These are phyloP conservation scores for Dalbergia cochinchinensis DNA, from an alignment of 306 rosid species.

Conservation along the genomic window DNA sequence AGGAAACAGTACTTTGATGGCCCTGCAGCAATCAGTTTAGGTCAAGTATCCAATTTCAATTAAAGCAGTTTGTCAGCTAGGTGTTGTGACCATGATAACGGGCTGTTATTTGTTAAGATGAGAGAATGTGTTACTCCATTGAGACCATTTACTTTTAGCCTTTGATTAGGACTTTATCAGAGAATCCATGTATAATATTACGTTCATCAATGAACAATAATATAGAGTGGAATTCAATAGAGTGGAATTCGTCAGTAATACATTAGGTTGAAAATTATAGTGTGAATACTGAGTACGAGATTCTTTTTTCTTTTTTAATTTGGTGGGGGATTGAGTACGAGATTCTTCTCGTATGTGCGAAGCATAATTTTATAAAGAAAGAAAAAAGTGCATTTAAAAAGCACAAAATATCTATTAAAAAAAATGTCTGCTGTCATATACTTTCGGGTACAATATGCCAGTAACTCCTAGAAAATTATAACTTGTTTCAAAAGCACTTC, in stretches of 20 bases:
- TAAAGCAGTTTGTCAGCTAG: not conserved
- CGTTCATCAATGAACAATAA: not conserved
- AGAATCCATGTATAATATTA: conserved; percentile 5
- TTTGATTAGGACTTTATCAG: conserved; percentile 17
- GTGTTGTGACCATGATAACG: not conserved
- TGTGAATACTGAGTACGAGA: not conserved
- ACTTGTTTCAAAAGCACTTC: not conserved
- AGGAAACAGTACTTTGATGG: conserved; percentile 3
- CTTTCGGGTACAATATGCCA: too few relatives aligned
- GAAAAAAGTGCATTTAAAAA: not conserved
- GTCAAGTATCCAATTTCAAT: not conserved
- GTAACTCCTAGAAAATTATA: not conserved
- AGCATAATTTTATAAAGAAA: conserved; percentile 27
- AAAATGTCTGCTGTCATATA: too few relatives aligned
- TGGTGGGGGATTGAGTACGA: not conserved
- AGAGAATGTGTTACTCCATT: not conserved
- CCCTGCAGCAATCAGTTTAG: conserved; percentile 14
- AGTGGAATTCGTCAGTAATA: not conserved
- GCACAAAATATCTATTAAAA: too few relatives aligned
- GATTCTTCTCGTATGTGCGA: conserved; percentile 14
- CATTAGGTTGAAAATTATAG: not conserved
- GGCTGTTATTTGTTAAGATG: not conserved
- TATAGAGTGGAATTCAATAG: not conserved
- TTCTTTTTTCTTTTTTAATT: not conserved
- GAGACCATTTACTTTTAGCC: conserved; percentile 21